A percentile compares a stretch with the other conserved stretches of the same genome.
Evolutionary conservation across 176 grass and related monocot genomes (phyloP).

Genomic region (Cenchrus fungigraminus): DNA sequence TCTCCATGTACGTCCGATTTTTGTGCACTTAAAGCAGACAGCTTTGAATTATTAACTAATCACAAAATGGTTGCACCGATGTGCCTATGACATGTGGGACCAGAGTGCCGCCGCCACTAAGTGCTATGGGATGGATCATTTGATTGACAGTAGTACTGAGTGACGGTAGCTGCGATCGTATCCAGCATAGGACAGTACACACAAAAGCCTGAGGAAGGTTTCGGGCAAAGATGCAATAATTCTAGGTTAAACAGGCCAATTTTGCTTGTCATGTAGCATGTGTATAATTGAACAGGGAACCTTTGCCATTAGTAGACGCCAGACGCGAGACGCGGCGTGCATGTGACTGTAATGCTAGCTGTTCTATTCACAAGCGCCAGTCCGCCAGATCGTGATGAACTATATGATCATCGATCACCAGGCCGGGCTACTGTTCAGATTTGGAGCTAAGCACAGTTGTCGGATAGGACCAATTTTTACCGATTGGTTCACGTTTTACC

Average conservation of each 20-base stretch:
- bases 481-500: not conserved
- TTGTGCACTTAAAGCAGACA: not conserved
- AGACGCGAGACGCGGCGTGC: not conserved
- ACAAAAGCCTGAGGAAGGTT: not conserved
- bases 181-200: not conserved
- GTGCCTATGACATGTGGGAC: constrained; percentile 3
- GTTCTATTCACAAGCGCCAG: constrained; percentile 13
- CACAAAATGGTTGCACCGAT: not conserved
- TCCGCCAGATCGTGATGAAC: constrained; percentile 1
- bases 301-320: not conserved
- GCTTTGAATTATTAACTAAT: constrained; percentile 5
- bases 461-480: not conserved
- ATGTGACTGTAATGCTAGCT: constrained; percentile 2
- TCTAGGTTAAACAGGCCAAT: not conserved
- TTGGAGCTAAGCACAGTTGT: not conserved
- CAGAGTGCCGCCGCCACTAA: not conserved
- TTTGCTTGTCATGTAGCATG: not conserved
- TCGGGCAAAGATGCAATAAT: not conserved
- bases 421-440: constrained; percentile 11
- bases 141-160: not conserved
- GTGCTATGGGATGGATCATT: not conserved
- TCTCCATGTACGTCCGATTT: not conserved
- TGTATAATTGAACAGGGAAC: not conserved
- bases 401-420: not conserved
- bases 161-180: not conserved